These are phyloP conservation scores for Lactarius hatsudake DNA, from an alignment of 768 basidiomycete species.

Conservation along the genomic window DNA sequence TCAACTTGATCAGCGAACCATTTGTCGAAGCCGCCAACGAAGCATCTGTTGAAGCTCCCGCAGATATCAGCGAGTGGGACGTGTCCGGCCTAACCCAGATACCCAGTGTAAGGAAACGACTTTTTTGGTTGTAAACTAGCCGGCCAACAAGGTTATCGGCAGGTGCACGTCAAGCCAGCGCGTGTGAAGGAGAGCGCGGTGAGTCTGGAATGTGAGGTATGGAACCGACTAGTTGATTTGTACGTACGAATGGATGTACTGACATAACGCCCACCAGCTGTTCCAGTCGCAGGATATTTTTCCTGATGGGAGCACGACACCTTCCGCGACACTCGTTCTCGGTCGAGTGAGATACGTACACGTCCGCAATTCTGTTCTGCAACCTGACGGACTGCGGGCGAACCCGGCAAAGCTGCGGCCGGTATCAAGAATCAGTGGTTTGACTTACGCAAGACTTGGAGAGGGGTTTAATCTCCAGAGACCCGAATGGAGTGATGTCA, in stretches of 20 bases:
- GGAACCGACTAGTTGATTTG: not conserved
- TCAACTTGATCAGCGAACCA: slow-evolving; percentile 68
- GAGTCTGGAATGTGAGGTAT: slow-evolving; percentile 60
- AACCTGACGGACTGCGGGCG: slow-evolving; percentile 40
- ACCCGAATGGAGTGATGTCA: slow-evolving; percentile 41
- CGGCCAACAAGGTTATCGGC: slow-evolving; percentile 15
- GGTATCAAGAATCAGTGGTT: slow-evolving; percentile 55
- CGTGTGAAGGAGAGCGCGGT: slow-evolving; percentile 58
- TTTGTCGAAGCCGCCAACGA: slow-evolving; percentile 57
- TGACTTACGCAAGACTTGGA: slow-evolving; percentile 47
- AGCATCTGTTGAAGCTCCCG: slow-evolving; percentile 54
- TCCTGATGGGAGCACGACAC: slow-evolving; percentile 36
- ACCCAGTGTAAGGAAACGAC: slow-evolving; percentile 44
- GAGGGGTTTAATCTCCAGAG: slow-evolving; percentile 48
- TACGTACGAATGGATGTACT: slow-evolving; percentile 21
- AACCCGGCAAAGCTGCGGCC: slow-evolving; percentile 49
- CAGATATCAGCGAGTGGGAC: slow-evolving; percentile 54
- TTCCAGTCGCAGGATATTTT: slow-evolving; percentile 50
- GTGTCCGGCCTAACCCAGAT: slow-evolving; percentile 56
- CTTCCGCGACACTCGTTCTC: slow-evolving; percentile 47
- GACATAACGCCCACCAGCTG: slow-evolving; percentile 38
- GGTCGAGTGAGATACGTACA: slow-evolving; percentile 56
- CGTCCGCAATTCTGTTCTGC: slow-evolving; percentile 48
- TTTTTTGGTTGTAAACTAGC: slow-evolving; percentile 5
- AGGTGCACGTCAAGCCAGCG: slow-evolving; percentile 50